These are phyloP conservation scores for Hyphodiscus sp. DNA, from an alignment of 2,329 filamentous ascomycete species.

Conservation along the genomic window DNA sequence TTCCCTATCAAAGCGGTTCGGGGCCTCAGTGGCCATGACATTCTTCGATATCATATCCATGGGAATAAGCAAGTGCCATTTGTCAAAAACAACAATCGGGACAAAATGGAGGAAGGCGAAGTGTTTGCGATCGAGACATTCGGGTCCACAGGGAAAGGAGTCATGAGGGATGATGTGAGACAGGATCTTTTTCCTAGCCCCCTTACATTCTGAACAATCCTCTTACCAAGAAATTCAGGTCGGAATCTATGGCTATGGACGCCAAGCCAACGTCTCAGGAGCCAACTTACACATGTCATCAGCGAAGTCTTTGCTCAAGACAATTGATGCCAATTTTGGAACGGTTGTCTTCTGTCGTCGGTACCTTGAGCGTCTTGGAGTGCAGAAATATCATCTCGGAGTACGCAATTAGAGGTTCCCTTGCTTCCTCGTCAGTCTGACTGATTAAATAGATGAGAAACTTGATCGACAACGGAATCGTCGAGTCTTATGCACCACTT, in stretches of 20 bases:
- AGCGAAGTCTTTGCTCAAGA: slow-evolving; percentile 50
- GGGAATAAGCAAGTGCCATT: slow-evolving; percentile 51
- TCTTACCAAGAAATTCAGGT: slow-evolving; percentile 29
- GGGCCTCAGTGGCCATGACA: slow-evolving; percentile 48
- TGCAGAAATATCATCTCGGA: slow-evolving; percentile 51
- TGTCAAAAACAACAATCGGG: slow-evolving; percentile 41
- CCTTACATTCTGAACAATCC: background rate
- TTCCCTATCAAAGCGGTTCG: slow-evolving; percentile 47
- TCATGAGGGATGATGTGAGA: slow-evolving; percentile 40
- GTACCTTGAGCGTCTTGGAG: slow-evolving; percentile 57
- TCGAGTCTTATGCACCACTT: slow-evolving; percentile 51
- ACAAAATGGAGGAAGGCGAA: slow-evolving; percentile 53
- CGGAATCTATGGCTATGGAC: slow-evolving; percentile 47
- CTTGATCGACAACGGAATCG: slow-evolving; percentile 48
- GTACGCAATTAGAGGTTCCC: slow-evolving; percentile 31
- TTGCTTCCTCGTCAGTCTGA: background rate
- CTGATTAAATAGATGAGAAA: slow-evolving; percentile 45
- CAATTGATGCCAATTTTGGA: slow-evolving; percentile 56
- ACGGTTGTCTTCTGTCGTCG: slow-evolving; percentile 55
- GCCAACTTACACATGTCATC: slow-evolving; percentile 39
- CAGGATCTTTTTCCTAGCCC: background rate
- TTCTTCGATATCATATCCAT: slow-evolving; percentile 47
- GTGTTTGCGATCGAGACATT: slow-evolving; percentile 54
- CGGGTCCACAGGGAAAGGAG: slow-evolving; percentile 46
- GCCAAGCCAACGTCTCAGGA: slow-evolving; percentile 33